phyloP scores from a whole-genome alignment of 192 early-diverging fungal species.

The Coemansia sp. region DNA sequence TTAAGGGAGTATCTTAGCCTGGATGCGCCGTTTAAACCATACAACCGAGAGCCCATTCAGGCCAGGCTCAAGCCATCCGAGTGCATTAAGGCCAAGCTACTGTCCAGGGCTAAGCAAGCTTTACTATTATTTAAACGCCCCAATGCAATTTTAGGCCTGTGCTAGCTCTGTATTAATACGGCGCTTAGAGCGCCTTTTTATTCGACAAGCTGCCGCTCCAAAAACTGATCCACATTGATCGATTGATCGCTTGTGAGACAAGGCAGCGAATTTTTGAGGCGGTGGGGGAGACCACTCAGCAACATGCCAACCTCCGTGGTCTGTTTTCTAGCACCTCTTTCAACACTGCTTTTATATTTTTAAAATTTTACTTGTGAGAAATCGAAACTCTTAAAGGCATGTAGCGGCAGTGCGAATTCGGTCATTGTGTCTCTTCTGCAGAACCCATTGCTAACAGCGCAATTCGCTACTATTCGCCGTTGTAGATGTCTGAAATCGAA shows the following conservation, averaged over 20 bases:
- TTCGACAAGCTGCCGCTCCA: background rate
- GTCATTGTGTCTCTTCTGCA: background rate
- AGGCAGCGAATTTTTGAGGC: background rate
- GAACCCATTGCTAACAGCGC: background rate
- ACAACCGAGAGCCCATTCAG: too few relatives aligned
- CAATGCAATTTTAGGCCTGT: too few relatives aligned
- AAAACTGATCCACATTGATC: background rate
- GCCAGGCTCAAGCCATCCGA: too few relatives aligned
- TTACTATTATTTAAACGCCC: too few relatives aligned
- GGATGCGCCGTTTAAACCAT: too few relatives aligned
- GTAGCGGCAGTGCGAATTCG: background rate
- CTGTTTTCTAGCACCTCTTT: background rate
- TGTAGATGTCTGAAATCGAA: conserved; percentile 48
- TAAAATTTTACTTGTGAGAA: background rate
- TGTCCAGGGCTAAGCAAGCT: too few relatives aligned
- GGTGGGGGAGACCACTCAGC: too few relatives aligned
- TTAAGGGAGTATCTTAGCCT: too few relatives aligned
- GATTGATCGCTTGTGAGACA: background rate
- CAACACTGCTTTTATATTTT: background rate
- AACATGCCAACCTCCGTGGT: background rate
- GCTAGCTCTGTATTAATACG: background rate
- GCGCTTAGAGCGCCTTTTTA: background rate
- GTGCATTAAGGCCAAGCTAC: too few relatives aligned
- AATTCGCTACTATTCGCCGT: background rate
- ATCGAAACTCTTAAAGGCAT: background rate